Evolutionary conservation across 2,329 filamentous ascomycete species (phyloP), one percentile per base, ranked within the genome.

Genomic region (Fusarium sp.): DNA sequence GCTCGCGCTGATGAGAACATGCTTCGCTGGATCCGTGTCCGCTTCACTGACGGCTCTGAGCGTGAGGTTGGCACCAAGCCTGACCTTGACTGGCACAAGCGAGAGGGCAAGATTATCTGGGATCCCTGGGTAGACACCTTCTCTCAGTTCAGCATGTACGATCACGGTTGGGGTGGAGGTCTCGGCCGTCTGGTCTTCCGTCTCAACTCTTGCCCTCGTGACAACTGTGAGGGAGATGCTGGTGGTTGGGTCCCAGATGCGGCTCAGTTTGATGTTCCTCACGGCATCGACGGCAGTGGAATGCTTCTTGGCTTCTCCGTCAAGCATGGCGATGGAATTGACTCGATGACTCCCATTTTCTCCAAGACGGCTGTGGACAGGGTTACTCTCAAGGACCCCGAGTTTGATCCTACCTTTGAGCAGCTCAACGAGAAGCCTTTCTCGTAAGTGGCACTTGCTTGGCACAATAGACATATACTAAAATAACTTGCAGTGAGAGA

Each of bases 271-370:
- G 56, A 40, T 15, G 56, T 63, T 4, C 61, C 61, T 33, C 61
- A 38, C 5, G 61, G 61, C 6, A 20, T 12, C 2, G 27, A 32
- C 4, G 47, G 37, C 12, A 17, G n/a, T 7, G 45, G 61, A 4
- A 63, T 63, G 47, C 61, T 63, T n/a, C n/a, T 63, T 5, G 61
- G 47, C 14, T 56, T 63, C 12, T n/a, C 10, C 4, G 35, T 63
- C 9, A 63, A 17, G 25, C 47, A 52, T 15, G 47, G 61, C 3
- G 47, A 63, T 5, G 45, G 50, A 9, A 63, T 63, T 10, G 61
- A 57, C 15, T 32, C 35, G 3, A 63, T 63, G 35, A 63, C 47
- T 27, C 61, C 61, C 11, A 30, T 63, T n/a, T 63, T 63, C n/a
- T 56, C 61, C 61, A 63, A 63, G 47, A 22, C 45, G n/a, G 50